Evolutionary conservation across 805 yeast species (phyloP), one percentile per base, ranked within the genome.

Genomic region (Isabelozyma heimii): DNA sequence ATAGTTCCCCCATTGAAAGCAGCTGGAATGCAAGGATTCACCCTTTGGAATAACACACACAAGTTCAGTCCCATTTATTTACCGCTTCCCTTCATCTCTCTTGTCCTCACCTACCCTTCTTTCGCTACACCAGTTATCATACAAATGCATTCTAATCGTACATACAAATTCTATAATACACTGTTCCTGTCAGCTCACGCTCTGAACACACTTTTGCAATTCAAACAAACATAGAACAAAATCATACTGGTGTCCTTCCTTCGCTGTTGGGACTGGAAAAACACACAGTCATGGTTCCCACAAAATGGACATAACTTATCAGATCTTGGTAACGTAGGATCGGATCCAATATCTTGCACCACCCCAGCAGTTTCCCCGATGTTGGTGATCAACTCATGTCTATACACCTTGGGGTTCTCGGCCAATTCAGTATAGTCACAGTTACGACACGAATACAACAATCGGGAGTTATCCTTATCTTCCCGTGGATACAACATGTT

Each of bases 401-500:
- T 79, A 67, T 89, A 90, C 37, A 94, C 96, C 63, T 87, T 81
- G 30, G 97, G 85, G 57, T 87, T 82, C 48, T 85, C 91, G 0
- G 98, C 97, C 53, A 87, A 80, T 68, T 94, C 98, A 4, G 95
- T 89, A 69, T 92, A 92, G 45, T 89, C 83, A 65, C 99, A 94
- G 63, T 92, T 91, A 63, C 99, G 84, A 72, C 99, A 94, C 50
- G 95, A 91, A 66, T 89, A 94, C 50, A 92, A 75, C 52, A 94
- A 73, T 55, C 90, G 69, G 63, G 81, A 83, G 55, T 81, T 76
- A 50, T 85, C 89, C 62, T 87, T 89, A 66, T 94, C 98, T 74
- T 94, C 99, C 57, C 89, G 83, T 16, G 99, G 99, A 67, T 94
- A 94, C 72, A 94, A 80, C 99, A 94, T 94, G 67, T 94, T 94